phyloP scores from a whole-genome alignment of 352 stramenopile genomes.

The Phytophthora kernoviae region DNA sequence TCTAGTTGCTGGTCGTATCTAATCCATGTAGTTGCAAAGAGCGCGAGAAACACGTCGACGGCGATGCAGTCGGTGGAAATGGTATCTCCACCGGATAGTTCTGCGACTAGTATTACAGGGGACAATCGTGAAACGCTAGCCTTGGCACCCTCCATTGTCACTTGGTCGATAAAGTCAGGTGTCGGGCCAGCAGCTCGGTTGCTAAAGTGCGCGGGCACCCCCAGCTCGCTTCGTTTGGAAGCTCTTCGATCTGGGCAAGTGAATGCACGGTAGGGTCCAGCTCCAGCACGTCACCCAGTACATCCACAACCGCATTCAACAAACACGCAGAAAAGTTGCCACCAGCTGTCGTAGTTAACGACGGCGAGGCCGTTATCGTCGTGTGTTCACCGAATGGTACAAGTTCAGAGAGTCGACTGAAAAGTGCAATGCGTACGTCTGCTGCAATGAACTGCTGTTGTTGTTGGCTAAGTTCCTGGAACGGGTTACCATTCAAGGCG shows the following conservation, averaged over 20 bases:
- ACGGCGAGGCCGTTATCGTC: not conserved
- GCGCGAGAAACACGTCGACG: constrained; percentile 55
- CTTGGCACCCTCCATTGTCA: constrained; percentile 13
- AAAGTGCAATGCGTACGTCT: constrained; percentile 58
- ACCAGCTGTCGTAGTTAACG: constrained; percentile 4
- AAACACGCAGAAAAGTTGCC: constrained; percentile 51
- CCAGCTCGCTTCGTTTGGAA: constrained; percentile 35
- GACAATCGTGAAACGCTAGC: constrained; percentile 10
- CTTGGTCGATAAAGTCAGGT: constrained; percentile 42
- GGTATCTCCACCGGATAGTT: constrained; percentile 5
- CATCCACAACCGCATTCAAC: constrained; percentile 55
- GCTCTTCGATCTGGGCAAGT: constrained; percentile 40
- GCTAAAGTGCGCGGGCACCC: constrained; percentile 37
- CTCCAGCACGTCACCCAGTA: constrained; percentile 70
- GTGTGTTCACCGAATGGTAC: constrained; percentile 42
- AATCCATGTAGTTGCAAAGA: constrained; percentile 54
- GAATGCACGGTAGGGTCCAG: constrained; percentile 42
- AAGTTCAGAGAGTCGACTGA: constrained; percentile 61
- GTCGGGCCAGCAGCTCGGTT: constrained; percentile 35
- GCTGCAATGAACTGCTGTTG: constrained; percentile 30
- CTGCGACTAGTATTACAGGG: constrained; percentile 8
- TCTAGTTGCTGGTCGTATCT: constrained; percentile 48
- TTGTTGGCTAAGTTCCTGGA: constrained; percentile 9
- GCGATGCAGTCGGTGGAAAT: constrained; percentile 26
- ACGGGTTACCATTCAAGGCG: constrained; percentile 9